phyloP scores from a whole-genome alignment of 495 filamentous ascomycete genomes.

The Penicillium turbatum region DNA sequence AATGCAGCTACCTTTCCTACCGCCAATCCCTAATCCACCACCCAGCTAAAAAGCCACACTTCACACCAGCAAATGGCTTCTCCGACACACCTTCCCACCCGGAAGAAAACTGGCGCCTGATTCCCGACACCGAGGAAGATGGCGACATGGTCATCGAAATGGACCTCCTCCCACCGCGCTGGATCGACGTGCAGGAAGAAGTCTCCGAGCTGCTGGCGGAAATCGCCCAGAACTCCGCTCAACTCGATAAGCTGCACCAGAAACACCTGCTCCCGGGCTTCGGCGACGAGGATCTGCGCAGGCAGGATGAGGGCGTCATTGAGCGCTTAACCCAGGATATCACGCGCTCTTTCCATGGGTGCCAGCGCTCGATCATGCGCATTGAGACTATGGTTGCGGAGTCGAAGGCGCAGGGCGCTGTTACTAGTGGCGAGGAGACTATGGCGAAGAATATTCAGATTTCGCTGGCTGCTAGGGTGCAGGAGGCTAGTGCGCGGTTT shows the following conservation, averaged over 20 bases:
- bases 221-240: slow-evolving; percentile 75
- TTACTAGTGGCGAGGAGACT: slow-evolving; percentile 77
- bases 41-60: slow-evolving; percentile 77
- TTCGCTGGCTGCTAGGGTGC: slow-evolving; percentile 77
- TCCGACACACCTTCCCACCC: slow-evolving; percentile 55
- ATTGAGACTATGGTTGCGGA: slow-evolving; percentile 83
- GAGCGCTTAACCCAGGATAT: slow-evolving; percentile 87
- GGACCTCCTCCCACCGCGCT: slow-evolving; percentile 91
- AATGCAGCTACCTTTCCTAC: slow-evolving; percentile 88
- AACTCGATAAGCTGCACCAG: slow-evolving; percentile 87
- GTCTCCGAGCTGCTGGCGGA: slow-evolving; percentile 77
- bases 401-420: slow-evolving; percentile 59
- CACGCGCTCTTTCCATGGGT: slow-evolving; percentile 81
- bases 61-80: slow-evolving; percentile 70
- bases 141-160: slow-evolving; percentile 97
- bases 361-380: slow-evolving; percentile 79
- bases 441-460: slow-evolving; percentile 97
- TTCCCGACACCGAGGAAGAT: slow-evolving; percentile 70
- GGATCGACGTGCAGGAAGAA: slow-evolving; percentile 93
- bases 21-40: slow-evolving; percentile 97
- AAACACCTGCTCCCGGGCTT: slow-evolving; percentile 97
- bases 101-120: slow-evolving; percentile 81
- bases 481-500: slow-evolving; percentile 89
- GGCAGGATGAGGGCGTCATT: slow-evolving; percentile 78
- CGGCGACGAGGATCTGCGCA: slow-evolving; percentile 86